Conservation (phyloP, 2,329 filamentous ascomycete genomes). For the Apiospora koreana region DNA sequence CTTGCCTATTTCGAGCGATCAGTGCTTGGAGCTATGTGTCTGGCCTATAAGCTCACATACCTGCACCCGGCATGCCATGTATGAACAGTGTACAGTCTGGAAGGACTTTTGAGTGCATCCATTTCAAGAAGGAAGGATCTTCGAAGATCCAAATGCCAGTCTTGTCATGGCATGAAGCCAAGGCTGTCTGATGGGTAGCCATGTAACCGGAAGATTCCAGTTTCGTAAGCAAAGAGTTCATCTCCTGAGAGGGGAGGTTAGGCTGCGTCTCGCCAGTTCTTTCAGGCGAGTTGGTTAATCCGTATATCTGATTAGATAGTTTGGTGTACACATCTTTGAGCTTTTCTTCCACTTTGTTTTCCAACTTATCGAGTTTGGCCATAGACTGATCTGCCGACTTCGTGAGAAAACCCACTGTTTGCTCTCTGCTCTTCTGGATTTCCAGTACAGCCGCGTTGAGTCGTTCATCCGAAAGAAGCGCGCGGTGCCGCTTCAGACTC, state of each 20-base stretch:
- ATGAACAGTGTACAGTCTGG: background rate
- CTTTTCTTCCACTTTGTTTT: too few species aligned
- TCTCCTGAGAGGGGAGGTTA: background rate
- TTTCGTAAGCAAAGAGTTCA: background rate
- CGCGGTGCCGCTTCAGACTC: slow-evolving; percentile 22
- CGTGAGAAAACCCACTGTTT: background rate
- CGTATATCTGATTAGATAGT: background rate
- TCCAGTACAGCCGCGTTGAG: slow-evolving; percentile 17
- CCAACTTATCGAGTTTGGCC: background rate
- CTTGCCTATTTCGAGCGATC: background rate
- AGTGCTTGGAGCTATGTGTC: background rate
- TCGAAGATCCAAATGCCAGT: background rate
- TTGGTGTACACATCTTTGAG: background rate
- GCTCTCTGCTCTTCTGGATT: slow-evolving; percentile 12
- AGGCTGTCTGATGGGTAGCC: background rate
- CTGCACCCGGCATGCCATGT: background rate
- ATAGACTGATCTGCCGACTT: background rate
- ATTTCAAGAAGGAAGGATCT: background rate
- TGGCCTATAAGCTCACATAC: background rate
- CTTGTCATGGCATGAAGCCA: background rate
- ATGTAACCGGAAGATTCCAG: background rate
- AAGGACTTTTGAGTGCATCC: background rate
- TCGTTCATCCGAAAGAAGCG: slow-evolving; percentile 19
- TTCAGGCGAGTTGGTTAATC: background rate
- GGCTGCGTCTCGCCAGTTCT: too few species aligned